These are phyloP conservation scores for Bauhinia variegata DNA, from an alignment of 306 rosid genomes.

Conservation along the genomic window DNA sequence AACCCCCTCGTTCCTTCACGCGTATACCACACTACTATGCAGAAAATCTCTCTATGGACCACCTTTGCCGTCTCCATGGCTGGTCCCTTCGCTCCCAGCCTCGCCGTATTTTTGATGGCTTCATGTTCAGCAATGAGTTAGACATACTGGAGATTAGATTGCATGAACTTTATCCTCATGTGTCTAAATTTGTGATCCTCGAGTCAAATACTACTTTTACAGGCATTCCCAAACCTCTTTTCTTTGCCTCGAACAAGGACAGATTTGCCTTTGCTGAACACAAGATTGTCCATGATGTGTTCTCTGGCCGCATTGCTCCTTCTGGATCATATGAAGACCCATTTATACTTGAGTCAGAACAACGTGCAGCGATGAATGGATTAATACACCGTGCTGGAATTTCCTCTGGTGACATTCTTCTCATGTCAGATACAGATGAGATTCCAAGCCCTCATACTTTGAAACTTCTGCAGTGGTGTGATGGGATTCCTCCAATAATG, in stretches of 20 bases:
- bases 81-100: conserved; percentile 77
- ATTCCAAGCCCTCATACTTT: conserved; percentile 82
- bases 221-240: conserved; percentile 75
- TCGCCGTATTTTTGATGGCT: conserved; percentile 70
- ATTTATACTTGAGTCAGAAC: conserved; percentile 63
- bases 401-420: conserved; percentile 64
- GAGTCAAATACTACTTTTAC: conserved; percentile 86
- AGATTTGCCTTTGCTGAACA: conserved; percentile 67
- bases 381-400: conserved; percentile 66
- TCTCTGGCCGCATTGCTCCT: conserved; percentile 53
- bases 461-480: conserved; percentile 89
- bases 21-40: conserved; percentile 83
- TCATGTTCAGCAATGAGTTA: conserved; percentile 88
- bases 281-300: conserved; percentile 50
- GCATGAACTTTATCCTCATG: conserved; percentile 77
- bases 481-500: conserved; percentile 73
- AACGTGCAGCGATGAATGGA: conserved; percentile 69
- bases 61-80: conserved; percentile 82
- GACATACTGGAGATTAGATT: conserved; percentile 88
- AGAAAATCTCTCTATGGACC: conserved; percentile 77
- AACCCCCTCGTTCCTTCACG: conserved; percentile 64
- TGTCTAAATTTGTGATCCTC: conserved; percentile 76
- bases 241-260: conserved; percentile 50
- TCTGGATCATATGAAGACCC: conserved; percentile 61
- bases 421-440: conserved; percentile 87